Evolutionary conservation across 1,284 basidiomycete genomes (phyloP).

Genomic region (Sanghuangporus baumii): DNA sequence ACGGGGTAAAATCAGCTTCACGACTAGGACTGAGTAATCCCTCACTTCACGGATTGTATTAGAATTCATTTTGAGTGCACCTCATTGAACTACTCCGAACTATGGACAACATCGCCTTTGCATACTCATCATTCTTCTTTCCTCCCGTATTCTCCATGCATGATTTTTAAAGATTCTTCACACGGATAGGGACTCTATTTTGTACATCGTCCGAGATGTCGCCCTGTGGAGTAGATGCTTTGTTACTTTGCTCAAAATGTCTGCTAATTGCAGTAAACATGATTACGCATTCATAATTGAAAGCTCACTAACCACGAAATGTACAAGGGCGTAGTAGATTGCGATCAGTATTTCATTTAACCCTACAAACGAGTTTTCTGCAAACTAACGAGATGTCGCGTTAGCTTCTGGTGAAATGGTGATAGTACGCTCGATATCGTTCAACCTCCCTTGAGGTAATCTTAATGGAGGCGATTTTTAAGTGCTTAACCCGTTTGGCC

Average conservation of each 20-base stretch:
- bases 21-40: neutral
- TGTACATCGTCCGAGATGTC: too few relatives aligned
- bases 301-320: too few relatives aligned
- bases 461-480: neutral
- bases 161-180: neutral
- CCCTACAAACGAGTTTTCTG: too few relatives aligned
- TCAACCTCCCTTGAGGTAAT: neutral
- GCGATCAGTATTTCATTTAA: too few relatives aligned
- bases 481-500: neutral
- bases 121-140: neutral
- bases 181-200: neutral
- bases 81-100: neutral
- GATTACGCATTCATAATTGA: too few relatives aligned
- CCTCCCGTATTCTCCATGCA: neutral
- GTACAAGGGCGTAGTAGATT: too few relatives aligned
- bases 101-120: neutral
- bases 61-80: neutral
- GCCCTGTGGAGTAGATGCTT: too few relatives aligned
- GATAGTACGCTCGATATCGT: neutral
- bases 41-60: neutral
- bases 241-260: too few relatives aligned
- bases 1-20: neutral
- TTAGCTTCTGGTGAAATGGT: too few relatives aligned
- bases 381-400: too few relatives aligned
- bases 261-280: too few relatives aligned